phyloP scores from a whole-genome alignment of 805 yeast genomes.

The Metschnikowia borealis region DNA sequence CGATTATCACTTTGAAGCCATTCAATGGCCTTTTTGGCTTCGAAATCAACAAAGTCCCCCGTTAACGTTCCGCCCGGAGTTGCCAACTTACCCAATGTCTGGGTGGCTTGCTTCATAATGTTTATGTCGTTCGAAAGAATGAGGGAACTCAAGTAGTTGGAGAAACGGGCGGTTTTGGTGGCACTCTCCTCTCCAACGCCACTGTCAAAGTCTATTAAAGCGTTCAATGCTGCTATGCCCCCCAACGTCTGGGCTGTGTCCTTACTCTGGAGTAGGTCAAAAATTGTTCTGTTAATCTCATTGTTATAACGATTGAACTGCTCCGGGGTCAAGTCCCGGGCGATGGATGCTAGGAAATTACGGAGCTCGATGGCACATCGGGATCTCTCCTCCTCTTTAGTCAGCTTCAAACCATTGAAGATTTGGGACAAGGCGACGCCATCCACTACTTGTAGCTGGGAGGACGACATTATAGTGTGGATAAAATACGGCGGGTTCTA shows the following conservation, averaged over 20 bases:
- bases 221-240: constrained; percentile 86
- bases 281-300: constrained; percentile 81
- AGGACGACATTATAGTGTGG: constrained; percentile 10
- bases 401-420: constrained; percentile 46
- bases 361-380: constrained; percentile 69
- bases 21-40: constrained; percentile 84
- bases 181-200: constrained; percentile 75
- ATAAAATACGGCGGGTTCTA: not conserved
- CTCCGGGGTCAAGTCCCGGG: constrained; percentile 79
- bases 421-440: constrained; percentile 52
- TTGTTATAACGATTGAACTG: constrained; percentile 78
- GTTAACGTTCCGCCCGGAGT: constrained; percentile 86
- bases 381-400: constrained; percentile 39
- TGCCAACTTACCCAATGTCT: constrained; percentile 83
- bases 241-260: constrained; percentile 75
- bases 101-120: constrained; percentile 83
- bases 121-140: constrained; percentile 79
- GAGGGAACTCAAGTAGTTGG: constrained; percentile 79
- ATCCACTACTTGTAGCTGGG: constrained; percentile 27
- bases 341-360: constrained; percentile 63
- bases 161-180: constrained; percentile 82
- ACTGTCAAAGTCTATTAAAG: constrained; percentile 78
- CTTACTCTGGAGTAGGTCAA: constrained; percentile 74
- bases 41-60: constrained; percentile 89
- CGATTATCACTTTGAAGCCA: constrained; percentile 82